A percentile compares a stretch with the other conserved stretches of the same genome.
Evolutionary conservation across 106 monocot species (phyloP).

Genomic region (Apostasia shenzhenica): DNA sequence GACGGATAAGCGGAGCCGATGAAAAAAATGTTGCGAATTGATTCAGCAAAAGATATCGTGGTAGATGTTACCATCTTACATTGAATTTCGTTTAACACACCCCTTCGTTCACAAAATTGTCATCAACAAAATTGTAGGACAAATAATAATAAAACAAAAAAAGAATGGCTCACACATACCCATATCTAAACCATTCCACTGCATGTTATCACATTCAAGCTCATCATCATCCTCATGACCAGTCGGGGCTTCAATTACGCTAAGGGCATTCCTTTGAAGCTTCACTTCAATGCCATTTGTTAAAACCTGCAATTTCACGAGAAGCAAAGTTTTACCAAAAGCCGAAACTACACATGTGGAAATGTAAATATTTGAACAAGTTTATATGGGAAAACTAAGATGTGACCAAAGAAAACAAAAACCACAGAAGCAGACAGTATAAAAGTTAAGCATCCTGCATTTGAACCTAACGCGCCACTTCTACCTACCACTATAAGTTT

Average conservation of each 20-base stretch:
- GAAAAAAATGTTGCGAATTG: too few species aligned
- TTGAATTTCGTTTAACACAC: too few species aligned
- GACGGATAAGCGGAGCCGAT: too few species aligned
- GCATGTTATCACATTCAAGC: slow-evolving; percentile 38
- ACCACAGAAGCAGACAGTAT: too few species aligned
- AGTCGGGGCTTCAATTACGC: slow-evolving; percentile 39
- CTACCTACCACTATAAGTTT: too few species aligned
- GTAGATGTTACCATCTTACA: too few species aligned
- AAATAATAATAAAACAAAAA: not conserved
- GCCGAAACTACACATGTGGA: not conserved
- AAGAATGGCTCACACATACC: slow-evolving; percentile 1
- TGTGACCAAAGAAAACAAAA: too few species aligned
- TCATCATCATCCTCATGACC: slow-evolving; percentile 38
- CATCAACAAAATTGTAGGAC: not conserved
- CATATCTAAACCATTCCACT: slow-evolving; percentile 29
- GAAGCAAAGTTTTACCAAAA: not conserved
- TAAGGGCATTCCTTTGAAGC: slow-evolving; percentile 48
- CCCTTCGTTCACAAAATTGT: not conserved
- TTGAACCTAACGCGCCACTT: too few species aligned
- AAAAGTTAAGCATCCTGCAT: too few species aligned
- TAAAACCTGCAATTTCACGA: slow-evolving; percentile 23
- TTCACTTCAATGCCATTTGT: slow-evolving; percentile 50
- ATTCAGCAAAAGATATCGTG: too few species aligned
- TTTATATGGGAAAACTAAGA: too few species aligned
- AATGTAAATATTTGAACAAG: too few species aligned